Percentiles rank a stretch among this genome's conserved stretches.
Conservation (phyloP, 2,329 filamentous ascomycete species). For the Pseudogymnoascus sp. region DNA sequence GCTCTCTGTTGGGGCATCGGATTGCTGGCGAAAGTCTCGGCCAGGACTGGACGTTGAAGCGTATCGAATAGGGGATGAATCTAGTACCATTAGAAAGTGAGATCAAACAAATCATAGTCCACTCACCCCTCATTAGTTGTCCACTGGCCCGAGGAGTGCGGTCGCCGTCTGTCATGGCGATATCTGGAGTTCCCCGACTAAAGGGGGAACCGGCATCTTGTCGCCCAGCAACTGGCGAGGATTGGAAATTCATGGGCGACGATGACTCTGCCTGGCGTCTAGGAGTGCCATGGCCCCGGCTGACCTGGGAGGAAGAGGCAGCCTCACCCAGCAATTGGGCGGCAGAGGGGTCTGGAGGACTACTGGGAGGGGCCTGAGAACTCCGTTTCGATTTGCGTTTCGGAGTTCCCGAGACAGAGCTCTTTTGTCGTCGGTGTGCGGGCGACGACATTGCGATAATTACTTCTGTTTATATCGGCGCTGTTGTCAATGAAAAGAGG, state of each 20-base stretch:
- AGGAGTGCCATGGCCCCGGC: slow-evolving; percentile 34
- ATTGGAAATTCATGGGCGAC: slow-evolving; percentile 73
- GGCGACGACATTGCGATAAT: slow-evolving; percentile 52
- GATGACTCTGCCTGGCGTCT: slow-evolving; percentile 56
- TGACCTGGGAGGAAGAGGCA: slow-evolving; percentile 23
- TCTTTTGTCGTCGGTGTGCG: slow-evolving; percentile 46
- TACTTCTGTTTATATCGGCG: slow-evolving; percentile 8
- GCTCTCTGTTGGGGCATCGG: slow-evolving; percentile 71
- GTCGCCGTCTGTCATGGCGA: slow-evolving; percentile 54
- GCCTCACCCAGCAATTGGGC: slow-evolving; percentile 29
- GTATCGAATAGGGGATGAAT: slow-evolving; percentile 88
- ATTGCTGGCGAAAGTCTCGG: slow-evolving; percentile 50
- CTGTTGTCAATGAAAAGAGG: neutral
- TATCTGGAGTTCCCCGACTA: slow-evolving; percentile 33
- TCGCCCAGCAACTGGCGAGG: slow-evolving; percentile 42
- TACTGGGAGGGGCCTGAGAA: slow-evolving; percentile 46
- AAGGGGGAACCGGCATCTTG: slow-evolving; percentile 49
- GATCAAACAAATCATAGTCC: neutral
- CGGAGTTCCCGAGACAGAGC: slow-evolving; percentile 46
- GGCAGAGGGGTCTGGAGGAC: slow-evolving; percentile 32
- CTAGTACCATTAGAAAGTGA: slow-evolving; percentile 37
- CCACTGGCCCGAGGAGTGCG: slow-evolving; percentile 62
- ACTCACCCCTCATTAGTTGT: slow-evolving; percentile 51
- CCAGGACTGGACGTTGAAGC: slow-evolving; percentile 81
- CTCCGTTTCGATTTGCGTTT: slow-evolving; percentile 48